Evolutionary conservation across 208 protist species (phyloP).

Genomic region (Leishmania tropica): DNA sequence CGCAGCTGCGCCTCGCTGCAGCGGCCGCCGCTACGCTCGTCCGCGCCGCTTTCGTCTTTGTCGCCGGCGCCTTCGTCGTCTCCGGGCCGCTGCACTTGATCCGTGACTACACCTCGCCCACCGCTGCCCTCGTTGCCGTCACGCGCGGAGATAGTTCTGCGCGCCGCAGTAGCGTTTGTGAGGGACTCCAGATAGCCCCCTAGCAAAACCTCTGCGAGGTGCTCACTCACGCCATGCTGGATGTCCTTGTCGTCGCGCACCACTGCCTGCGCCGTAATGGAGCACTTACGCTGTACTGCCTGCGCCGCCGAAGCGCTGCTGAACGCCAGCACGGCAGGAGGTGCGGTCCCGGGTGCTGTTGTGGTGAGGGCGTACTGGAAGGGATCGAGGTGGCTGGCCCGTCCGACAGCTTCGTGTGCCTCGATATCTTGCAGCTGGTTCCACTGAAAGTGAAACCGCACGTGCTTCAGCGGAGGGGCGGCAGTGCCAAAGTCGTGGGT

Average conservation of each 20-base stretch:
- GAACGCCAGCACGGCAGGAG: background rate
- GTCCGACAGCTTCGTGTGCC: slow-evolving; percentile 39
- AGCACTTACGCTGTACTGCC: slow-evolving; percentile 47
- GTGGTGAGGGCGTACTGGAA: slow-evolving; percentile 22
- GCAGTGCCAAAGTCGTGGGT: slow-evolving; percentile 68
- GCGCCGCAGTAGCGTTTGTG: background rate
- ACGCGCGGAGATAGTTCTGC: background rate
- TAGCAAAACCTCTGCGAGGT: slow-evolving; percentile 8
- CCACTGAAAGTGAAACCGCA: slow-evolving; percentile 72
- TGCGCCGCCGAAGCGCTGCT: slow-evolving; percentile 23
- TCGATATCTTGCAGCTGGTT: slow-evolving; percentile 72
- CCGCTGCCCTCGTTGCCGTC: background rate
- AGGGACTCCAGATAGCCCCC: slow-evolving; percentile 14
- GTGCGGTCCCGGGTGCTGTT: background rate
- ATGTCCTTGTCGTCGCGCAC: slow-evolving; percentile 50
- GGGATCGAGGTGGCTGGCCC: slow-evolving; percentile 29
- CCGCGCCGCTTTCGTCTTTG: background rate
- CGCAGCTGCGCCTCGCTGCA: slow-evolving; percentile 14
- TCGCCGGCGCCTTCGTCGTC: background rate
- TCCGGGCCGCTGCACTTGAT: background rate
- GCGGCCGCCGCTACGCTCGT: slow-evolving; percentile 6
- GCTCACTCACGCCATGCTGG: slow-evolving; percentile 37
- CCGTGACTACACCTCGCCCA: background rate
- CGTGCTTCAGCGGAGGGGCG: slow-evolving; percentile 47
- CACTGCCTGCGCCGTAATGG: slow-evolving; percentile 39